Base-by-base conservation (phyloP, 306 rosid species). In the Comarum palustre region DNA sequence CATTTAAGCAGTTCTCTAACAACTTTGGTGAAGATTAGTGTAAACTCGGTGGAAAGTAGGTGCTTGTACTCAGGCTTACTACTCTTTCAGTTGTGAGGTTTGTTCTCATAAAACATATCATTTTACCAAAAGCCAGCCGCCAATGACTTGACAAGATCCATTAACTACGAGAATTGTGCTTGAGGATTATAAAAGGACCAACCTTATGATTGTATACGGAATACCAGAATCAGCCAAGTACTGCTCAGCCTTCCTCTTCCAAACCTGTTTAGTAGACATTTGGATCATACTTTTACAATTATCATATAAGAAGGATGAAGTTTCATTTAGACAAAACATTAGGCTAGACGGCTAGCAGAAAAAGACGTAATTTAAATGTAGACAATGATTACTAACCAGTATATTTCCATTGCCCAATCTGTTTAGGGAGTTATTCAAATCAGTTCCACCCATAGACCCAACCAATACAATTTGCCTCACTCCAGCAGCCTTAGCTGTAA, bases 191-290 rank as follows among this genome's bases (percentile, higher is more conserved):
- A 32, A 70, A 66, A 57, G 72, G n/a, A 51, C 59, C 24, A 79
- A 91, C 98, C 98, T 88, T 83, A 94, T 88, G 78, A 94, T 94
- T 9, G 97, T 91, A 85, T 91, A 94, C 8, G 98, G 89, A 73
- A 91, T 4, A 42, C 97, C 97, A 55, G 96, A 94, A 73, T 89
- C 92, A n/a, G 91, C 90, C 72, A 94, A 86, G 86, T 94, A 94
- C 79, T 89, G 89, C 86, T 94, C 98, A 62, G 97, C 95, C 80
- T 94, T 94, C 75, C 98, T 88, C 88, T 94, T 94, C 98, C 98
- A 94, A 72, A 94, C 79, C 98, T 94, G 83, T 67, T 15, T 20
- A 14, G 38, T 15, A 59, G 55, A 68, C 31, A 72, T 42, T 27
- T 20, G 45, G 68, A 60, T 66, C 11, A 63, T 24, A 14, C 29